Evolutionary conservation across 768 basidiomycete species (phyloP), one percentile per base, ranked within the genome.

Genomic region (Sarcomyxa edulis): DNA sequence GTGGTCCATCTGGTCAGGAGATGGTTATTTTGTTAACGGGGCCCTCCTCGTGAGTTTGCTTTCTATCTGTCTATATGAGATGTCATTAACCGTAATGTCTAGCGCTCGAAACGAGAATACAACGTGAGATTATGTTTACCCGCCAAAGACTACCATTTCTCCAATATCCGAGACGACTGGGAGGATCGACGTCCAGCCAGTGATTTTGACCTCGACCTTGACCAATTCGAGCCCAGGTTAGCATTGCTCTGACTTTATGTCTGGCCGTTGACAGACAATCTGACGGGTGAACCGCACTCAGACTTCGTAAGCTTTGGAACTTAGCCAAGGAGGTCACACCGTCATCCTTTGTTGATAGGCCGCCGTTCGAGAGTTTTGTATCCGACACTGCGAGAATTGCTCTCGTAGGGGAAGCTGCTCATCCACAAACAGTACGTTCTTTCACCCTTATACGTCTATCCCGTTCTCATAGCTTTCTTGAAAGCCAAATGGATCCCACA

Each of bases 331-430:
- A 44, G 0, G 50, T 63, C 12, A 56, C 44, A 15, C 55, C 62
- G 18, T 59, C 57, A 16, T 53, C 61, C 14, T 56, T 57, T 43
- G 45, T 51, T 22, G 42, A 49, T 6, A 52, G 55, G 20, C 55
- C 60, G 4, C 35, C 53, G 28, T 50, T 74, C 15, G 72, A 78
- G 21, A 66, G 60, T 32, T 67, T 74, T 57, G 69, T 72, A 5
- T 74, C 78, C 47, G 61, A 68, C 8, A 52, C 55, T 14, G 72
- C 69, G 6, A 61, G 65, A 35, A 55, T 74, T 15, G 65, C 74
- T 11, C 54, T 81, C 11, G 64, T 78, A n/a, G 81, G 78, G 34
- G 76, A 80, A 38, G 77, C 78, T 2, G 76, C 73, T 0, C 78
- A 81, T 53, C 73, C 78, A 10, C 54, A 75, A 24, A 58, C 74